Evolutionary conservation across 208 protist genomes (phyloP).

Genomic region (Porcisia deanei): DNA sequence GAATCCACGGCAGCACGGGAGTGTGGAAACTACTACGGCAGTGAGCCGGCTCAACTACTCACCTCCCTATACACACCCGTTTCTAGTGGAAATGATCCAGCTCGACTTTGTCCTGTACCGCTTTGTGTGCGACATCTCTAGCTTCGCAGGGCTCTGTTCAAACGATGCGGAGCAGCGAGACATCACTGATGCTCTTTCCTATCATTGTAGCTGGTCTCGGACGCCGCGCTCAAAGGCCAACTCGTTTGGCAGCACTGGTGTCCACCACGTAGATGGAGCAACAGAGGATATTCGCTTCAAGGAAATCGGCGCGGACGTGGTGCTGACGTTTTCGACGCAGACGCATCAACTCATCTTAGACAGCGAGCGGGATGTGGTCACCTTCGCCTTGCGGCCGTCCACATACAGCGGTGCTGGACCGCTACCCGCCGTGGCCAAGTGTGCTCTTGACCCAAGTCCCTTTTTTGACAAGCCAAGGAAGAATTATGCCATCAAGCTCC

Average conservation of each 20-base stretch:
- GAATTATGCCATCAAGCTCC: conserved; percentile 89
- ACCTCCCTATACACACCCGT: not conserved
- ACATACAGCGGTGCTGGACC: conserved; percentile 43
- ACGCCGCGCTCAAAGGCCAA: conserved; percentile 41
- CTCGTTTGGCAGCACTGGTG: not conserved
- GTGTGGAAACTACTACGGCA: no score
- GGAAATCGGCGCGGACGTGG: conserved; percentile 55
- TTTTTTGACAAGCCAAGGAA: conserved; percentile 73
- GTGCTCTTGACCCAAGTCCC: conserved; percentile 66
- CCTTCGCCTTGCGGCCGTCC: conserved; percentile 63
- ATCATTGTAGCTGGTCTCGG: conserved; percentile 60
- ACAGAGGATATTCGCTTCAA: conserved; percentile 58
- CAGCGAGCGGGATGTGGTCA: conserved; percentile 53
- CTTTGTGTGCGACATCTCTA: conserved; percentile 72
- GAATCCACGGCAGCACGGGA: no score
- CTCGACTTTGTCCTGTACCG: conserved; percentile 76
- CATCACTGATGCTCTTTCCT: conserved; percentile 68
- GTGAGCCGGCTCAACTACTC: not conserved
- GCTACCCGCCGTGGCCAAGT: conserved; percentile 72
- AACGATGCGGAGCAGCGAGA: conserved; percentile 46
- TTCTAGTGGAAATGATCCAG: conserved; percentile 39
- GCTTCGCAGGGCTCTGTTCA: conserved; percentile 67
- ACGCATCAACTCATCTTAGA: conserved; percentile 36
- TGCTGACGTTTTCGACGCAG: conserved; percentile 46
- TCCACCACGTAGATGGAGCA: conserved; percentile 12